These are phyloP conservation scores for Diplodia corticola DNA, from an alignment of 2,329 filamentous ascomycete species.

Conservation along the genomic window DNA sequence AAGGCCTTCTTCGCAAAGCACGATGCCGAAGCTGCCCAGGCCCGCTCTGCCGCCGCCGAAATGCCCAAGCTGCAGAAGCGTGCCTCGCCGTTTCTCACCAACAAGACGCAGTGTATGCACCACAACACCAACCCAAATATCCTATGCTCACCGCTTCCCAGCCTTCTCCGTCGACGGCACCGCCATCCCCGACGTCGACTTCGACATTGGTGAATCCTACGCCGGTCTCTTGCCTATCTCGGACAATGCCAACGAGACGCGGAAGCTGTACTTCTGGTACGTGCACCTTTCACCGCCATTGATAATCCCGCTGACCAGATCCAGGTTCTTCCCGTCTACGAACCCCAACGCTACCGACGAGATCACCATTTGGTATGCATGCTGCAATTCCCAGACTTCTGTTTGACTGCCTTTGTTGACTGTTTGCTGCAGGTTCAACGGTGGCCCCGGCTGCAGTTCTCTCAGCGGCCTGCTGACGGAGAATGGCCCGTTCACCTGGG, in stretches of 20 bases:
- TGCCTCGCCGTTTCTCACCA: constrained; percentile 35
- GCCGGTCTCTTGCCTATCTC: constrained; percentile 63
- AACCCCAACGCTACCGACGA: constrained; percentile 56
- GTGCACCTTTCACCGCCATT: background rate
- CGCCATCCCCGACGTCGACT: constrained; percentile 66
- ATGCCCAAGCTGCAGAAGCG: constrained; percentile 35
- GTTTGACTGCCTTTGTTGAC: background rate
- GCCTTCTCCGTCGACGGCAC: constrained; percentile 66
- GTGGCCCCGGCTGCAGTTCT: constrained; percentile 50
- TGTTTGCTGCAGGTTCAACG: constrained; percentile 35
- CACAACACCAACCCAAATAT: no score
- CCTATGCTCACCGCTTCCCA: constrained; percentile 34
- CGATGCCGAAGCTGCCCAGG: constrained; percentile 24
- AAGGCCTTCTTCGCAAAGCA: constrained; percentile 31
- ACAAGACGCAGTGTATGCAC: constrained; percentile 36
- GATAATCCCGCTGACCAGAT: background rate
- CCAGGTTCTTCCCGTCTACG: constrained; percentile 62
- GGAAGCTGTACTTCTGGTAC: constrained; percentile 61
- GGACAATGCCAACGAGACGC: constrained; percentile 48
- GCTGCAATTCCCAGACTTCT: background rate
- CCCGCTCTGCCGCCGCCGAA: background rate
- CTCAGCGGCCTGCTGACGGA: constrained; percentile 72
- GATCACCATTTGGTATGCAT: constrained; percentile 56
- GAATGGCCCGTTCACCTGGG: constrained; percentile 63
- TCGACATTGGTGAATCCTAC: constrained; percentile 67